phyloP scores from a whole-genome alignment of 202 grass and related monocot species.

The Zoysia matrella region DNA sequence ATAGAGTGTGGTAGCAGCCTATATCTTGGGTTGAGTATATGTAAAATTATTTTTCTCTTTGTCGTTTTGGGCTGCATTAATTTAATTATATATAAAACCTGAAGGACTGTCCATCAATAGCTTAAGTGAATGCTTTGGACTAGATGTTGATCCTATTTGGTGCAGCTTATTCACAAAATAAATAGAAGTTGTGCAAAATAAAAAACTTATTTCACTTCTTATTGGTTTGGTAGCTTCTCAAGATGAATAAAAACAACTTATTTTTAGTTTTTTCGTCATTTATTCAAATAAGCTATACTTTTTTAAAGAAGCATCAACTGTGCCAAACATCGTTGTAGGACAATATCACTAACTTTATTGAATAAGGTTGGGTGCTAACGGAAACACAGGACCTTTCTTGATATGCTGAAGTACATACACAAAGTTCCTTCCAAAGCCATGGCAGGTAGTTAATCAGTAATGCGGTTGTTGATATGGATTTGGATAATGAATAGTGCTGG shows the following conservation, averaged over 20 bases:
- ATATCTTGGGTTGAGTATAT: too few relatives aligned
- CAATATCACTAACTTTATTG: background rate
- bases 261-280: background rate
- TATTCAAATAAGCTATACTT: background rate
- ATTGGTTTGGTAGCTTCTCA: background rate
- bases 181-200: background rate
- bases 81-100: background rate
- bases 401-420: slow-evolving; percentile 11
- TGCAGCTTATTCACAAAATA: background rate
- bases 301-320: too few relatives aligned
- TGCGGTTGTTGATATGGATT: background rate
- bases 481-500: background rate
- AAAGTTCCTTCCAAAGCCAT: slow-evolving; percentile 6
- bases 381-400: slow-evolving; percentile 33
- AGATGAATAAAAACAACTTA: background rate
- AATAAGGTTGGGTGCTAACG: slow-evolving; percentile 25
- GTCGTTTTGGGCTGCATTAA: too few relatives aligned
- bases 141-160: background rate
- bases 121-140: background rate
- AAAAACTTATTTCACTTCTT: background rate
- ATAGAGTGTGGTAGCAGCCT: too few relatives aligned
- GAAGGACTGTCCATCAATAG: background rate
- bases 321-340: too few relatives aligned
- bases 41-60: background rate
- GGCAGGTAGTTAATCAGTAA: background rate